Base-by-base conservation (phyloP, 2,329 filamentous ascomycete species). In the Talaromyces marneffei region DNA sequence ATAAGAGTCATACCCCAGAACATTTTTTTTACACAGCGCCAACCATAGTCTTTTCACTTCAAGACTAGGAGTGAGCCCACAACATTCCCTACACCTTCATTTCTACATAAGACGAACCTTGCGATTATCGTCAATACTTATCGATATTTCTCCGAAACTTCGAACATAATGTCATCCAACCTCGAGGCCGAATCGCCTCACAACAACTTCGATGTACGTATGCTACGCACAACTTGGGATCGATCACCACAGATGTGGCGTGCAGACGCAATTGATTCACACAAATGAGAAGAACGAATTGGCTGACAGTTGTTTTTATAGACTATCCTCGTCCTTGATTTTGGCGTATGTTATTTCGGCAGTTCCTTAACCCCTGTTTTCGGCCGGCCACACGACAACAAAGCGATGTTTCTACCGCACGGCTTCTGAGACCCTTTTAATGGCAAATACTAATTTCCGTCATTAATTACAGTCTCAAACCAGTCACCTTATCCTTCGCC, bases 401-500 rank as follows among this genome's bases (percentile, higher is more conserved):
- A 12, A 44, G 37, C 10, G 40, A 44, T 20, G n/a, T 44, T 23
- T 3, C 40, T 14, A 14, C 40, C 4, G 39, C 39, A 3, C 8
- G n/a, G 4, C 18, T 25, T 37, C 18, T 8, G 18, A 54, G 8
- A n/a, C 1, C 0, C n/a, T 23, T 29, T 40, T 25, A 2, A 59
- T 12, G 18, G 8, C 6, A 31, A 54, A 33, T 35, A 14, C 48
- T 54, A 20, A 52, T 18, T 48, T 14, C 9, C 10, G 2, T 25
- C 16, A 5, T 42, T 54, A 18, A 60, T n/a, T n/a, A n/a, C n/a
- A 52, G 42, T 87, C 84, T 25, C 87, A 90, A 76, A 88, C 87
- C 70, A 87, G 85, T 42, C 88, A 92, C 74, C 80, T 92, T 40
- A 91, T 92, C 70, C 86, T 86, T 9, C 82, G 90, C 59, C 85